These are phyloP conservation scores for Cytospora paraplurivora DNA, from an alignment of 2,329 filamentous ascomycete genomes.

Conservation along the genomic window DNA sequence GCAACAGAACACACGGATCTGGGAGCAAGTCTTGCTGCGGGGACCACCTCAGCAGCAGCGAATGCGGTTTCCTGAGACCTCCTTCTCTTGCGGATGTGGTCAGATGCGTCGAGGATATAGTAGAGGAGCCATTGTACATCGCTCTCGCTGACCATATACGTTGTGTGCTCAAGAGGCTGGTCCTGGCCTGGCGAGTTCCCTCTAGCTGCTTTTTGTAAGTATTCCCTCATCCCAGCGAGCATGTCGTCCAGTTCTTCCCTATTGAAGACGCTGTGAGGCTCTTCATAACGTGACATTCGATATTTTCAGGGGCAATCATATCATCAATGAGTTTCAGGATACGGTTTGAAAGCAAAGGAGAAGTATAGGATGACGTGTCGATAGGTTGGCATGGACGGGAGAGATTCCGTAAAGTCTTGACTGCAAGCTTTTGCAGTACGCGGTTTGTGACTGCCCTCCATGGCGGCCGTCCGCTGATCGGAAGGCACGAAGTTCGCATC, in stretches of 20 bases:
- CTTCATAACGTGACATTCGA: background rate
- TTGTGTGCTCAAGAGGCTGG: background rate
- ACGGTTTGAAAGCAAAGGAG: background rate
- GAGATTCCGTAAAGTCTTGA: background rate
- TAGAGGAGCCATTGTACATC: constrained; percentile 14
- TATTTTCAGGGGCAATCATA: background rate
- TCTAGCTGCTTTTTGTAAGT: constrained; percentile 8
- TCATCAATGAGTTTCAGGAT: background rate
- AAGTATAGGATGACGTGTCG: background rate
- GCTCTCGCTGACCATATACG: constrained; percentile 15
- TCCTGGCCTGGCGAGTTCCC: background rate
- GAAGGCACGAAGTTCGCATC: background rate
- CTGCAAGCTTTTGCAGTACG: background rate
- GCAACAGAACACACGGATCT: constrained; percentile 4
- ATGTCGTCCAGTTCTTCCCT: constrained; percentile 1
- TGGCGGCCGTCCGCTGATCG: background rate
- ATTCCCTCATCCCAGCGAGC: constrained; percentile 8
- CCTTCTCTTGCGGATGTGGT: background rate
- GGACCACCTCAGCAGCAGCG: background rate
- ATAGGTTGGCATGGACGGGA: background rate
- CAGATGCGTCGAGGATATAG: constrained; percentile 5
- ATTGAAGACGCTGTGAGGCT: background rate
- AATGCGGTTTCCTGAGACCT: background rate
- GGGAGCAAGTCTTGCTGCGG: background rate
- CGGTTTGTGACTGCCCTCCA: background rate